Base-by-base conservation (phyloP, 805 yeast species). In the Kurtzmaniella fragi region DNA sequence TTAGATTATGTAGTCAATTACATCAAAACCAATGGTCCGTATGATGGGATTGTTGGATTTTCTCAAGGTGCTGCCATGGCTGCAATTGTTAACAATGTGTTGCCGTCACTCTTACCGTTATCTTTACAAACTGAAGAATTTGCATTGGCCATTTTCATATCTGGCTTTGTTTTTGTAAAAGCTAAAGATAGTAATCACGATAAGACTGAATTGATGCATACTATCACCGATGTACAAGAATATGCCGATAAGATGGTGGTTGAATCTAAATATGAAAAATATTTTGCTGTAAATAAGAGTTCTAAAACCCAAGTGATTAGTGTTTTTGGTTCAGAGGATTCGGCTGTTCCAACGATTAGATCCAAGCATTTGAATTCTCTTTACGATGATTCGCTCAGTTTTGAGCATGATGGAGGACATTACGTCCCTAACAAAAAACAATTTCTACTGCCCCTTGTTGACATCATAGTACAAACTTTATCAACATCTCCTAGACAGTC, bases 21-120 rank as follows among this genome's bases (percentile, higher is more conserved):
- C 40, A 56, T 68, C 30, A 47, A 49, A 29, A 36, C 50, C 33
- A 48, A 67, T 40, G 73, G 73, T 7, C 73, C 73, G 1, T 67
- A 61, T 45, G 63, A 64, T 35, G 73, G 72, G 0, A 51, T 68
- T 16, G 48, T 68, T 28, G 73, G 73, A 3, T 68, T 67, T 39
- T 61, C 69, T 17, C 73, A 68, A 44, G 73, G 73, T 25, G 71
- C 70, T 2, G 63, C 66, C 7, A 56, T 67, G 64, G 47, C 68
- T 3, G 51, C 62, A 3, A 48, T 61, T 4, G 37, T 62, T 6
- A 51, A 59, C 37, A 62, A 55, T 36, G 39, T 41, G 9, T 47
- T 64, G 11, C 42, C 44, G 5, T 40, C 42, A 33, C 42, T 49
- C 25, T 29, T 54, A 3, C 64, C 65, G 1, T 20, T 20, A 20